Percentiles rank a stretch among this genome's conserved stretches.
Conservation (phyloP, 2,329 filamentous ascomycete species). For the Dactylonectria macrodidyma region DNA sequence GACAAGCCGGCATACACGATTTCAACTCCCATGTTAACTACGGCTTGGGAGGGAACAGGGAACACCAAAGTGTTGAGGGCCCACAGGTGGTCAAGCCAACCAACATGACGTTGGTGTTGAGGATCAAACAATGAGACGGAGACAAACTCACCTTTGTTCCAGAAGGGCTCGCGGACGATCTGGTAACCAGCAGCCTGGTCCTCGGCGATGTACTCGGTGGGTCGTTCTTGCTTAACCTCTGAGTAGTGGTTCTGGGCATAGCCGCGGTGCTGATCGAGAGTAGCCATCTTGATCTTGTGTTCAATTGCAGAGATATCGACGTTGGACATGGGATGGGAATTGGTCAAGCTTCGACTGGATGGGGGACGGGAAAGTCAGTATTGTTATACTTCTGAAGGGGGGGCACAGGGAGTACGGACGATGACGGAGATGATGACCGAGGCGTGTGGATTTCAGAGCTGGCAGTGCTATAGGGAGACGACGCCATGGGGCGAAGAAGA, state of each 20-base stretch:
- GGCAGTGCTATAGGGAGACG: conserved; percentile 61
- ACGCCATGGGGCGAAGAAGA: conserved; percentile 44
- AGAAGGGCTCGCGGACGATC: conserved; percentile 72
- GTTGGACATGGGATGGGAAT: conserved; percentile 69
- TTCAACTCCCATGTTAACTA: not conserved
- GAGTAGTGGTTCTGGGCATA: conserved; percentile 71
- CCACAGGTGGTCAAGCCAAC: conserved; percentile 18
- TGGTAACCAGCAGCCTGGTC: conserved; percentile 72
- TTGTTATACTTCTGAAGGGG: conserved; percentile 54
- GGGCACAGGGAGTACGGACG: conserved; percentile 65
- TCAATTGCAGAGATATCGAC: conserved; percentile 71
- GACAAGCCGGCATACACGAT: not conserved
- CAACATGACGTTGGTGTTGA: conserved; percentile 31
- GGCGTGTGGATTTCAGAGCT: conserved; percentile 69
- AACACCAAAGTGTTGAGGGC: conserved; percentile 4
- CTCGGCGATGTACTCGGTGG: conserved; percentile 69
- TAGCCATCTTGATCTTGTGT: conserved; percentile 72
- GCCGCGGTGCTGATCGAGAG: conserved; percentile 72
- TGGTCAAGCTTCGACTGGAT: conserved; percentile 65
- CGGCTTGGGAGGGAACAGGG: not conserved
- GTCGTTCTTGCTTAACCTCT: conserved; percentile 67
- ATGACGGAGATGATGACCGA: conserved; percentile 67
- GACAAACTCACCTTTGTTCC: conserved; percentile 73
- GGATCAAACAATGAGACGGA: conserved; percentile 31
- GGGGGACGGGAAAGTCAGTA: conserved; percentile 66